These are phyloP conservation scores for Solanum appendiculatum DNA, from an alignment of 257 asterid species.

Conservation along the genomic window DNA sequence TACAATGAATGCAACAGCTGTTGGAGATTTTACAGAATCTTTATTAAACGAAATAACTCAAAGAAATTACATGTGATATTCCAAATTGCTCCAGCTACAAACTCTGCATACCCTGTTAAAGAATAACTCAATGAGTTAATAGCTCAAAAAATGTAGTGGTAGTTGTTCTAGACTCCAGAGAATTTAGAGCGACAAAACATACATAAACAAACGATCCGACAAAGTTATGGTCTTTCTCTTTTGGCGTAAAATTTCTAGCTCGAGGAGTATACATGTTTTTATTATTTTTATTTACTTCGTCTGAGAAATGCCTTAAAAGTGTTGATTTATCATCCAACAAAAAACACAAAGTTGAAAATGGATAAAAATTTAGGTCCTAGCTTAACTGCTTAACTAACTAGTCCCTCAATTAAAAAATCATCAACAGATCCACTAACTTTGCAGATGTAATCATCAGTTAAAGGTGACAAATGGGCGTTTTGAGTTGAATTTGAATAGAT, in stretches of 20 bases:
- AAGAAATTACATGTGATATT: no score
- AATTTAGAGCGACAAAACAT: no score
- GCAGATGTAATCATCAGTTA: no score
- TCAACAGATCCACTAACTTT: background rate
- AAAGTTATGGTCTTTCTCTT: background rate
- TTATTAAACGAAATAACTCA: no score
- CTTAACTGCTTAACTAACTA: background rate
- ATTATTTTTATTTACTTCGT: background rate
- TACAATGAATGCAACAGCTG: no score
- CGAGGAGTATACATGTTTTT: background rate
- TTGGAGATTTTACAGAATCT: no score
- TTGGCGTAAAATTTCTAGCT: background rate
- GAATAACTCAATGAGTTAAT: background rate
- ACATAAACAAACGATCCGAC: no score
- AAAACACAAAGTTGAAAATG: background rate
- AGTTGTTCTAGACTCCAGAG: no score
- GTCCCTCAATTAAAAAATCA: background rate
- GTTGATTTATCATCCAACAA: background rate
- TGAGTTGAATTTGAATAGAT: background rate
- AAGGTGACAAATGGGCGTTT: background rate
- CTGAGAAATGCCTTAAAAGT: background rate
- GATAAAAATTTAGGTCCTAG: background rate
- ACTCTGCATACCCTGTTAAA: no score
- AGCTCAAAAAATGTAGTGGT: no score
- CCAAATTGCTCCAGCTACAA: no score